Conservation (phyloP, 805 yeast species). For the Alloascoidea hylecoeti region DNA sequence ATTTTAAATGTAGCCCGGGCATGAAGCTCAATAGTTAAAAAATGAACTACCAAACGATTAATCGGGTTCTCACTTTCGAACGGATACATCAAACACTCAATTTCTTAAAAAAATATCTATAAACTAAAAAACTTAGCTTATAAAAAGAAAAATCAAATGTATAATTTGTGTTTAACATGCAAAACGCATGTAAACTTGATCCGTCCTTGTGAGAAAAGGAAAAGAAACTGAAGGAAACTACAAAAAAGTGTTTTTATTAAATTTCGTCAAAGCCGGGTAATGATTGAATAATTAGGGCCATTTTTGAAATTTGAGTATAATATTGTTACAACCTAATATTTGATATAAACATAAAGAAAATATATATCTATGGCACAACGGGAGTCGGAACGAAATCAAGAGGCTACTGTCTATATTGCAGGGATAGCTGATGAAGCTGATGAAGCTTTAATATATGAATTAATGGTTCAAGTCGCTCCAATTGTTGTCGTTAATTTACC, state of each 20-base stretch:
- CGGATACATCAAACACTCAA: not conserved
- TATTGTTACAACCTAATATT: not conserved
- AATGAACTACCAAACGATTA: not conserved
- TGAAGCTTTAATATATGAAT: conserved; percentile 62
- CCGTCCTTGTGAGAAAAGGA: not conserved
- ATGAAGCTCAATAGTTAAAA: not conserved
- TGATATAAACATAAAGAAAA: conserved; percentile 2
- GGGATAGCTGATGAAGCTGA: conserved; percentile 66
- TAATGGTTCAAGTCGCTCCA: conserved; percentile 78
- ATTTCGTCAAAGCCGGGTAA: not conserved
- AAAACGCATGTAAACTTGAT: not conserved
- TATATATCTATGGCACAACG: conserved; percentile 15
- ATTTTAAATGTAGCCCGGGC: conserved; percentile 1
- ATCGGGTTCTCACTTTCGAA: not conserved
- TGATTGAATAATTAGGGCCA: too few relatives aligned
- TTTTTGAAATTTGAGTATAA: not conserved
- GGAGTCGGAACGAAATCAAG: conserved; percentile 39
- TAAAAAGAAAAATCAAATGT: not conserved
- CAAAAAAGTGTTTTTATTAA: too few relatives aligned
- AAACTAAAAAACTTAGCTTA: not conserved
- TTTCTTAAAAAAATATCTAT: not conserved
- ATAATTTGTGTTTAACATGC: too few relatives aligned
- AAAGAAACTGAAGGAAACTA: not conserved
- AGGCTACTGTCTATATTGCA: conserved; percentile 65
- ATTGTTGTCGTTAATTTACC: conserved; percentile 61